Evolutionary conservation across 148 eudicot species (phyloP), one percentile per base, ranked within the genome.

Genomic region (Vaccinium myrtillus): DNA sequence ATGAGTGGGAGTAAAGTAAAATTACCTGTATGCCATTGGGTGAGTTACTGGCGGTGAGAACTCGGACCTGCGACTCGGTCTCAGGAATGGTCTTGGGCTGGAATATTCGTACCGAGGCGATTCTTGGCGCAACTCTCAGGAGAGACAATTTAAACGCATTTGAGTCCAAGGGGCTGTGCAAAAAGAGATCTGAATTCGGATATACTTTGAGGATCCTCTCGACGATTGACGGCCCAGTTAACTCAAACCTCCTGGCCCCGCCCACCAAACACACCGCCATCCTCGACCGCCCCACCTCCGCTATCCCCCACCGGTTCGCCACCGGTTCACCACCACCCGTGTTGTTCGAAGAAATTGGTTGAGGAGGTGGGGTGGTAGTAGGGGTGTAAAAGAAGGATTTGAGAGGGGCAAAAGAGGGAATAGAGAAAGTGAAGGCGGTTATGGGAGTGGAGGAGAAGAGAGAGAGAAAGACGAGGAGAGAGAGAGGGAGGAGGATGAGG

Each of bases 1-100:
- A 48, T 39, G 48, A n/a, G 49, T 8, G n/a, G n/a, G 78, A 49
- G 70, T 65, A 49, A 53, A 77, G 11, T 25, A 10, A 8, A 71
- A n/a, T 56, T 55, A 97, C 98, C 99, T 97, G 99, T 53, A 97
- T 93, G 39, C 99, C 98, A 67, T 94, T 94, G 25, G 99, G 99
- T 27, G 99, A 97, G 87, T 92, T 91, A 19, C 85, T 88, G 1
- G 98, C 89, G 11, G 98, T 94, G 55, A 97, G 91, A 32, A 97
- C 98, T 13, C 96, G 93, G 59, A 63, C 36, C 84, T 91, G 90
- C 6, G 92, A 77, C 86, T 93, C 96, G 18, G 92, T 87, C 85
- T 95, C 98, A 48, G 82, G 82, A 21, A 97, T 87, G 71, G 12
- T 78, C 1, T 65, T 16, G 25, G 92, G 98, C 32, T 85, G 51